Conservation (phyloP, 73 alveolate genomes). For the Tetrahymena thermophila region DNA sequence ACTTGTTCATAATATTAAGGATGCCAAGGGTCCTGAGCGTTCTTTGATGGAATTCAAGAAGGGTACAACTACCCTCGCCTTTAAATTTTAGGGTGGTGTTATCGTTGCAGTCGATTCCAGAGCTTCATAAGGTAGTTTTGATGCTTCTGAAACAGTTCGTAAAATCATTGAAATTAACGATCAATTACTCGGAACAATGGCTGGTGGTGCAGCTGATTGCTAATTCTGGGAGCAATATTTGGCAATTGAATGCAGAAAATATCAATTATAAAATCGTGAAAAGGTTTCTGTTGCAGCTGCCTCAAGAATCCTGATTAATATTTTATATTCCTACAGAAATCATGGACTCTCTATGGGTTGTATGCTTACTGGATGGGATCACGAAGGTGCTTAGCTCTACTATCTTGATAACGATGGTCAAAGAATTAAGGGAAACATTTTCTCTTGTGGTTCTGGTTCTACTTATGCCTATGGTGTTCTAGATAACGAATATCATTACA, state of each 20-base stretch:
- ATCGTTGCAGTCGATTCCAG: conserved; percentile 98
- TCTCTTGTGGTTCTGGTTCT: conserved; percentile 94
- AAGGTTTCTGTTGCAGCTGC: conserved; percentile 96
- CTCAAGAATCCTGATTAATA: conserved; percentile 79
- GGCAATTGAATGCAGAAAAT: conserved; percentile 91
- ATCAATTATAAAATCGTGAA: conserved; percentile 90
- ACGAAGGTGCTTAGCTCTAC: conserved; percentile 87
- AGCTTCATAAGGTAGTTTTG: conserved; percentile 98
- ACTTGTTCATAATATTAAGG: background rate
- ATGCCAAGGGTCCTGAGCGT: background rate
- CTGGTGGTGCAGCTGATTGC: conserved; percentile 99
- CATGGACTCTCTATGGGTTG: conserved; percentile 98
- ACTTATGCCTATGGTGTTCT: conserved; percentile 99
- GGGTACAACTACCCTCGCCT: conserved; percentile 95
- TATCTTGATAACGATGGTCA: conserved; percentile 97
- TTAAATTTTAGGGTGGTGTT: conserved; percentile 92
- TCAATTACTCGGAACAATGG: conserved; percentile 94
- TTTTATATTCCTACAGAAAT: conserved; percentile 88
- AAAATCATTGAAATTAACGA: conserved; percentile 97
- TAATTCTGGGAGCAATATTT: conserved; percentile 95
- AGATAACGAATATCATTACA: conserved; percentile 89
- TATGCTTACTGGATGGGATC: conserved; percentile 98
- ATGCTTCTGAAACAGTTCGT: conserved; percentile 89
- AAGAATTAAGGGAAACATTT: conserved; percentile 92
- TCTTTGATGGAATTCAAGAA: conserved; percentile 56